Percentiles rank a stretch among this genome's conserved stretches.
These are phyloP conservation scores for Phytophthora fragariae DNA, from an alignment of 352 stramenopile genomes.

Conservation along the genomic window DNA sequence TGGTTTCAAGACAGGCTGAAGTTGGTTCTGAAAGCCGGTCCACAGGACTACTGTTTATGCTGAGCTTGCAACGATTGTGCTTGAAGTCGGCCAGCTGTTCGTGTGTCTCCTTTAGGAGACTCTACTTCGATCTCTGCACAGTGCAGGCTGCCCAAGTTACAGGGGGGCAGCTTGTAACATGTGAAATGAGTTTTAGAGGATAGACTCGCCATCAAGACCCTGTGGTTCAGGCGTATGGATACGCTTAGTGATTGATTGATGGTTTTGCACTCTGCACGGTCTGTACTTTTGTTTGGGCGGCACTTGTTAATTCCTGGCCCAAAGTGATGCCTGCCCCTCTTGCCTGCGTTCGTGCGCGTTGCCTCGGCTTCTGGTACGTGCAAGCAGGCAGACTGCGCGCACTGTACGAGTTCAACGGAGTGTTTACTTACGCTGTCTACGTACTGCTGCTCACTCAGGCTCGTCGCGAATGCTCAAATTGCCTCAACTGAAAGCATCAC, in stretches of 20 bases:
- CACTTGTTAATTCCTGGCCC: neutral
- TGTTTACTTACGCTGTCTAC: neutral
- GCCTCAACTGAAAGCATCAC: neutral
- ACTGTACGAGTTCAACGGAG: neutral
- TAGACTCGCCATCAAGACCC: too few relatives aligned
- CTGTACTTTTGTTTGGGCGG: neutral
- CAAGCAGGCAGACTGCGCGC: neutral
- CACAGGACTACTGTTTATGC: conserved; percentile 3
- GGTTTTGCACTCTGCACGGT: neutral
- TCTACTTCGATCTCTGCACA: too few relatives aligned
- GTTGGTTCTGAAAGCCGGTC: neutral
- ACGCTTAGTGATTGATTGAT: neutral
- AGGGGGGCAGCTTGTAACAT: too few relatives aligned
- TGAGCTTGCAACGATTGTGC: neutral
- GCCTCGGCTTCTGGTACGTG: neutral
- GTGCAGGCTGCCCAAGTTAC: too few relatives aligned
- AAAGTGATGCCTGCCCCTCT: neutral
- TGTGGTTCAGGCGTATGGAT: too few relatives aligned
- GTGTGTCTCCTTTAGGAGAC: neutral
- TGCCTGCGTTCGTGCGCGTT: neutral
- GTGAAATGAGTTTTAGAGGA: too few relatives aligned
- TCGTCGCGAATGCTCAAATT: neutral
- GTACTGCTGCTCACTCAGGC: neutral
- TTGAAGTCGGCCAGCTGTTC: neutral
- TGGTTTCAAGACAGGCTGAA: neutral